phyloP scores from a whole-genome alignment of 768 basidiomycete genomes.

The Panaeolus cyanescens region DNA sequence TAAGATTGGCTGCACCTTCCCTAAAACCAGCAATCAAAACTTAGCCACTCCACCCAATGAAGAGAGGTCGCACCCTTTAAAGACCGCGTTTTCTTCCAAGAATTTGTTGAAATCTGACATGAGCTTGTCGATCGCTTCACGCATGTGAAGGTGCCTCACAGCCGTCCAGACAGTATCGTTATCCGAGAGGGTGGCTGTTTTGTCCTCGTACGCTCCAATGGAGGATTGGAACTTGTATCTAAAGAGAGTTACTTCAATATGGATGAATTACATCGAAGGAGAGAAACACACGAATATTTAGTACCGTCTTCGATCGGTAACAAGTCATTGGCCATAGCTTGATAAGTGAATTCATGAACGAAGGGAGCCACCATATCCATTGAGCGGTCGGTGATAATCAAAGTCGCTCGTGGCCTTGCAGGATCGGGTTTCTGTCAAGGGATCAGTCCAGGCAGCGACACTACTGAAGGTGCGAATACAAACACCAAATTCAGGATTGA shows the following conservation, averaged over 20 bases:
- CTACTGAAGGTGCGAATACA: slow-evolving; percentile 26
- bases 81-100: slow-evolving; percentile 91
- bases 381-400: slow-evolving; percentile 94
- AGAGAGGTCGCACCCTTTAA: slow-evolving; percentile 69
- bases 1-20: slow-evolving; percentile 82
- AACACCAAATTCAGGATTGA: slow-evolving; percentile 87
- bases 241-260: background rate
- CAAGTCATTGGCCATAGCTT: slow-evolving; percentile 97
- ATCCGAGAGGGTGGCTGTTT: slow-evolving; percentile 84
- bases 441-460: slow-evolving; percentile 1
- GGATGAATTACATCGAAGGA: slow-evolving; percentile 2
- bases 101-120: slow-evolving; percentile 97
- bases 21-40: slow-evolving; percentile 33
- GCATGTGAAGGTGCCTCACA: slow-evolving; percentile 97
- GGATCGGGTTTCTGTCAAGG: slow-evolving; percentile 53
- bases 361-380: slow-evolving; percentile 93
- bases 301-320: slow-evolving; percentile 85
- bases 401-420: slow-evolving; percentile 70
- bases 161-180: slow-evolving; percentile 89
- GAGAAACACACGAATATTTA: slow-evolving; percentile 74
- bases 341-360: slow-evolving; percentile 97
- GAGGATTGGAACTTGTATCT: slow-evolving; percentile 96
- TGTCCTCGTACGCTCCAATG: slow-evolving; percentile 83
- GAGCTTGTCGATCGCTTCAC: slow-evolving; percentile 95
- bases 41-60: background rate